Evolutionary conservation across 345 rosid species (phyloP), one percentile per base, ranked within the genome.

Genomic region (Firmiana major): DNA sequence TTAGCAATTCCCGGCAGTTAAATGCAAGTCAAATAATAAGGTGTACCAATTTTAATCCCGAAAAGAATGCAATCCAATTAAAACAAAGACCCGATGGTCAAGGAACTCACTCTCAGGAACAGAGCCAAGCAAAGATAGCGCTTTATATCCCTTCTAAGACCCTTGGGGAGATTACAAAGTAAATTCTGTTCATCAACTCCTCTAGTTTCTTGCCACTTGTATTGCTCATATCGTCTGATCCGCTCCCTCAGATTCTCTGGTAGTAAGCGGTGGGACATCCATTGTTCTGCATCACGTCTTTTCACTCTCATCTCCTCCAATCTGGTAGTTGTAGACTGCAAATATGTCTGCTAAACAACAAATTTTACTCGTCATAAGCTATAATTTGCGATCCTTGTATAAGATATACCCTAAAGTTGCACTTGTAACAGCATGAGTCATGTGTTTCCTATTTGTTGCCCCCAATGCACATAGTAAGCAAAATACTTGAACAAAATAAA

Each of bases 301-400:
- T 90, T 93, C 57, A 91, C 88, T 80, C 92, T 89, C 94, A 93
- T 93, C 79, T 91, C 91, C 80, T 93, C 98, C 82, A 89, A 79
- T 80, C 93, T 86, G 2, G 87, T 89, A 19, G 97, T 92, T 5
- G 90, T 88, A 0, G 92, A 92, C 81, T 92, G 97, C 84, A 92
- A 80, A 74, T 90, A 92, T 5, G 94, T 92, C 97, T 92, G 82
- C 76, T 71, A 60, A 78, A 60, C 7, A 62, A 75, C 68, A 78
- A 73, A 16, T 69, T 59, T 43, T 48, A 22, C 63, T 67, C 57
- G 64, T 83, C 75, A 79, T 40, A 62, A 45, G 11, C 58, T n/a
- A 57, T 9, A 66, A 54, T 22, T 60, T 24, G 26, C 26, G 64
- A 6, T 60, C 64, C 66, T 28, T 9, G 2, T 57, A 12, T 57